phyloP scores from a whole-genome alignment of 2,329 filamentous ascomycete genomes.

The Phaeosphaeria sp. region DNA sequence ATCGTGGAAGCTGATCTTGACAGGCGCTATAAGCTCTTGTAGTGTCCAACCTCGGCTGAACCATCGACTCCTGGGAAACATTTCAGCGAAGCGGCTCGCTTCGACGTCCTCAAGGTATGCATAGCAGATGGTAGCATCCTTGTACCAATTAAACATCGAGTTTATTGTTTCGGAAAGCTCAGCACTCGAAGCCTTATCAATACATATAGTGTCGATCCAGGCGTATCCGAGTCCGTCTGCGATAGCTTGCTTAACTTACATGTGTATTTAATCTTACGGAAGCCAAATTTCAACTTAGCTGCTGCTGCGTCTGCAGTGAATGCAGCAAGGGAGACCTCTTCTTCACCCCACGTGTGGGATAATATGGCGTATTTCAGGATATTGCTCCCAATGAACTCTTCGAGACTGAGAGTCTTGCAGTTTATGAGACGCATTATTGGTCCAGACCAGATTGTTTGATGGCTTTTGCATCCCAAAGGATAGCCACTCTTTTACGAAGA shows the following conservation, averaged over 20 bases:
- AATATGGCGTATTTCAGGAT: neutral
- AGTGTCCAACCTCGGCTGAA: slow-evolving; percentile 21
- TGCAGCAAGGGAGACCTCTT: neutral
- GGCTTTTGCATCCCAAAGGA: neutral
- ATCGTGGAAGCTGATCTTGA: slow-evolving; percentile 14
- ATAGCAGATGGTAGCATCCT: slow-evolving; percentile 14
- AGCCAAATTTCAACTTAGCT: neutral
- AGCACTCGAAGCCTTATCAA: slow-evolving; percentile 18
- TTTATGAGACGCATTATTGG: neutral
- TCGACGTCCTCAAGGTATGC: slow-evolving; percentile 15
- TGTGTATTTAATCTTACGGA: neutral
- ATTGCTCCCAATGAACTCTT: neutral
- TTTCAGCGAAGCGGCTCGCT: too few relatives aligned
- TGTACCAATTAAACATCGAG: slow-evolving; percentile 18
- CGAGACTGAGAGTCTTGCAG: neutral
- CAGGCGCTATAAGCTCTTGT: slow-evolving; percentile 21
- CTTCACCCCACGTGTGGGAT: neutral
- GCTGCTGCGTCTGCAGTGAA: neutral
- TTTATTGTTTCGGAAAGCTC: slow-evolving; percentile 15
- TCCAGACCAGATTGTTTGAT: neutral
- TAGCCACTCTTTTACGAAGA: too few relatives aligned
- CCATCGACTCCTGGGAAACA: slow-evolving; percentile 12
- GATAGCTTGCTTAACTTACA: neutral
- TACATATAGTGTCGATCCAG: slow-evolving; percentile 6
- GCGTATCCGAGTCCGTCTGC: neutral